A percentile compares a stretch with the other conserved stretches of the same genome.
phyloP scores from a whole-genome alignment of 805 yeast species.

The Candida cerambycidarum region DNA sequence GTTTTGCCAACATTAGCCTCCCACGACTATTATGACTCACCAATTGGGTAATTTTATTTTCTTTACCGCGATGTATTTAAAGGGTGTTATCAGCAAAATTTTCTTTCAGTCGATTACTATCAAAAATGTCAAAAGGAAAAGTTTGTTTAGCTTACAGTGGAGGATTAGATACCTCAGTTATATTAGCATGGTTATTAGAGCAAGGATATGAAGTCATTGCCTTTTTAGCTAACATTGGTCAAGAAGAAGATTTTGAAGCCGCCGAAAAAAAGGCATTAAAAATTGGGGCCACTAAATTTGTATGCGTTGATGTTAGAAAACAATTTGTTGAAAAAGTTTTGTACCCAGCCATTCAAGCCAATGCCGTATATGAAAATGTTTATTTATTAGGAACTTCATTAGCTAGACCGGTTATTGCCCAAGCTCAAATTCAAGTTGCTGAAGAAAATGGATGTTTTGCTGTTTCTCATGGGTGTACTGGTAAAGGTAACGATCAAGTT shows the following conservation, averaged over 20 bases:
- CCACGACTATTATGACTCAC: neutral
- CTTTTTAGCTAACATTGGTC: conserved; percentile 97
- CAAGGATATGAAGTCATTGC: conserved; percentile 98
- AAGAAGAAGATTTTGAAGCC: conserved; percentile 98
- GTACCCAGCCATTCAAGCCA: conserved; percentile 95
- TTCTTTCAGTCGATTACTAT: neutral
- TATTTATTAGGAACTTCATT: conserved; percentile 95
- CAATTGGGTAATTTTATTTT: conserved; percentile 1
- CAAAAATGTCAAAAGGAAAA: conserved; percentile 93
- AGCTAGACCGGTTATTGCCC: conserved; percentile 98
- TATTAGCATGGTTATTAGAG: conserved; percentile 96
- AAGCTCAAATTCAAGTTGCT: conserved; percentile 97
- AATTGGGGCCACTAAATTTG: conserved; percentile 96
- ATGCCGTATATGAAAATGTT: conserved; percentile 97
- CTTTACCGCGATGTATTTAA: conserved; percentile 26
- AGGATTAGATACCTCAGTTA: conserved; percentile 97
- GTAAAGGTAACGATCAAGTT: conserved; percentile 99
- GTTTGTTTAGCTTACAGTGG: conserved; percentile 99
- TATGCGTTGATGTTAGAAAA: conserved; percentile 90
- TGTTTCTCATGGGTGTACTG: conserved; percentile 98
- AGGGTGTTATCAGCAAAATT: conserved; percentile 14
- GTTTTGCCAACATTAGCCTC: too few species aligned
- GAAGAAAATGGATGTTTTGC: conserved; percentile 98
- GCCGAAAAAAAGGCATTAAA: conserved; percentile 95
- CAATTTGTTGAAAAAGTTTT: conserved; percentile 94